A percentile compares a stretch with the other conserved stretches of the same genome.
Evolutionary conservation across 176 grass and related monocot species (phyloP).

Genomic region (Oryza brachyantha): DNA sequence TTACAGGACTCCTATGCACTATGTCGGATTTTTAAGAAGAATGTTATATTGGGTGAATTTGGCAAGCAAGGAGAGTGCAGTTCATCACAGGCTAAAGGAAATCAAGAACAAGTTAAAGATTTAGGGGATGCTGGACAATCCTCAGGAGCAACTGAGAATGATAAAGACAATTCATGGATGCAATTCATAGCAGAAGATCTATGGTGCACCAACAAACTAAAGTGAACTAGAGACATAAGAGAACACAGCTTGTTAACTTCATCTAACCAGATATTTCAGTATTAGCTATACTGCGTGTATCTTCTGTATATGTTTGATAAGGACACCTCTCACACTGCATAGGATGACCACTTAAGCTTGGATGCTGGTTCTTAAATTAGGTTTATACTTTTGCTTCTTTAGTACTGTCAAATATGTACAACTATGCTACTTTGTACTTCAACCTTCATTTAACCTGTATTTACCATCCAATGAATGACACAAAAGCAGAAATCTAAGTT

Average conservation of each 20-base stretch:
- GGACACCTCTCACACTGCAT: constrained; percentile 26
- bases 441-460: constrained; percentile 23
- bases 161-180: constrained; percentile 97
- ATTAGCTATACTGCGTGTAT: constrained; percentile 19
- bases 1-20: constrained; percentile 80
- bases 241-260: constrained; percentile 25
- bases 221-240: constrained; percentile 29
- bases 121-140: constrained; percentile 48
- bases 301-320: constrained; percentile 42
- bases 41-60: constrained; percentile 50
- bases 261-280: constrained; percentile 32
- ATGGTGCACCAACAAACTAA: constrained; percentile 61
- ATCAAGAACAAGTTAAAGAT: constrained; percentile 36
- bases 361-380: constrained; percentile 41
- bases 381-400: constrained; percentile 20
- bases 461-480: constrained; percentile 20
- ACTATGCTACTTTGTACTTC: constrained; percentile 20
- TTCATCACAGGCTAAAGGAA: constrained; percentile 52
- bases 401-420: constrained; percentile 31
- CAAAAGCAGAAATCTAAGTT: constrained; percentile 7
- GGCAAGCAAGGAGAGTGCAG: constrained; percentile 66
- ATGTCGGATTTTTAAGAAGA: constrained; percentile 99
- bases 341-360: constrained; percentile 35
- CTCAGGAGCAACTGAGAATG: constrained; percentile 59
- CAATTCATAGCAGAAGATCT: constrained; percentile 90